phyloP scores from a whole-genome alignment of 805 yeast genomes.

The Hanseniaspora valbyensis region DNA sequence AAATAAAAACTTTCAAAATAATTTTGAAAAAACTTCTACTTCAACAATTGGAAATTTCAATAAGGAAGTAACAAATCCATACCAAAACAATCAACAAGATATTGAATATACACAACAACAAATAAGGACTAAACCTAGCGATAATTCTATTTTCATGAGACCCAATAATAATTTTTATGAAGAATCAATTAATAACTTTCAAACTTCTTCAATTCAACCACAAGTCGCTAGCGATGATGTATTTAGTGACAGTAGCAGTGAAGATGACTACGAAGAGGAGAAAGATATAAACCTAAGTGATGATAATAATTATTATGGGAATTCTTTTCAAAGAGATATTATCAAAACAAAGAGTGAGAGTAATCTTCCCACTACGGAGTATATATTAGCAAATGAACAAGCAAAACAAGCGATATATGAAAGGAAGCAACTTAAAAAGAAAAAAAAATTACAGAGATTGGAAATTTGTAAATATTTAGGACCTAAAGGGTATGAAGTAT shows the following conservation, averaged over 20 bases:
- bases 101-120: neutral
- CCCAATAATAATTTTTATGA: neutral
- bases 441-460: conserved; percentile 50
- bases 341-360: neutral
- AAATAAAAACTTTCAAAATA: neutral
- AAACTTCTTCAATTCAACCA: neutral
- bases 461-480: conserved; percentile 21
- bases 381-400: neutral
- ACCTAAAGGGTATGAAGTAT: conserved; percentile 22
- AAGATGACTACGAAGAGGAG: too few relatives aligned
- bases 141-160: neutral
- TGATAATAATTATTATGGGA: neutral
- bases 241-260: neutral
- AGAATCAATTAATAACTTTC: neutral
- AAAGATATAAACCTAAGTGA: conserved; percentile 6
- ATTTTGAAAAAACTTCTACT: neutral
- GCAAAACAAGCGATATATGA: conserved; percentile 32
- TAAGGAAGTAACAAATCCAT: neutral
- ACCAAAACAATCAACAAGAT: neutral
- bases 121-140: neutral
- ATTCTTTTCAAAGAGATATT: neutral
- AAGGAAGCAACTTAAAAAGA: conserved; percentile 77
- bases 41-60: neutral
- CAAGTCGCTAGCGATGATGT: neutral
- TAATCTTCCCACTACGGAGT: neutral